Conservation (phyloP, 2,329 filamentous ascomycete species). For the Diaporthe citri region DNA sequence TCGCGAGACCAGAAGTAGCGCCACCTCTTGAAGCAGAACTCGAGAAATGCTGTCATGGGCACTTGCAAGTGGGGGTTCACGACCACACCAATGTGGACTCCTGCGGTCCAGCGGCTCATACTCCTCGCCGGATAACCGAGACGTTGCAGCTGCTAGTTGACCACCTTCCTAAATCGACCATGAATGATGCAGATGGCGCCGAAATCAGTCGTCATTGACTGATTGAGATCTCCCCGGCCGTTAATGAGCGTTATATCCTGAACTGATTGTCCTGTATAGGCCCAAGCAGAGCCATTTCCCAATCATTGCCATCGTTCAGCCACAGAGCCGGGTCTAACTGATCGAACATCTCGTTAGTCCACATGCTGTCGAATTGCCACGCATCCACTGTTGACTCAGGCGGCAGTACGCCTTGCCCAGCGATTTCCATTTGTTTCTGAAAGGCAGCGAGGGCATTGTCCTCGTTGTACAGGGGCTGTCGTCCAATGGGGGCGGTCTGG, state of each 20-base stretch:
- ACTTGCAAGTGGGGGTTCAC: too few relatives aligned
- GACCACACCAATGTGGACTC: not conserved
- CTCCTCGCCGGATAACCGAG: not conserved
- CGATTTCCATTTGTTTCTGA: conserved; percentile 18
- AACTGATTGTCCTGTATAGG: conserved; percentile 16
- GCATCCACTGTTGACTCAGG: conserved; percentile 21
- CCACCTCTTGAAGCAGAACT: not conserved
- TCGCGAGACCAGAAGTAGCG: not conserved
- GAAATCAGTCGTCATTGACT: not conserved
- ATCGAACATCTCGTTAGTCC: conserved; percentile 43
- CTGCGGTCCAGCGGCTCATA: not conserved
- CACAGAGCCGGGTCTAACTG: conserved; percentile 42
- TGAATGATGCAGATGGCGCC: not conserved
- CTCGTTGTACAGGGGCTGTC: not conserved
- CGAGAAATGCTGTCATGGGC: not conserved
- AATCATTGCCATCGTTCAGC: conserved; percentile 37
- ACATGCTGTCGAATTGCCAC: conserved; percentile 40
- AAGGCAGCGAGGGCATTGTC: conserved; percentile 1
- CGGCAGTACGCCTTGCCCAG: conserved; percentile 24
- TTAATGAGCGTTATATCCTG: not conserved
- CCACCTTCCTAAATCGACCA: conserved; percentile 15
- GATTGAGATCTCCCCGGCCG: too few relatives aligned
- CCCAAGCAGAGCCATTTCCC: conserved; percentile 23
- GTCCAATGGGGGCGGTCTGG: not conserved
- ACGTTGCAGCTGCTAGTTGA: not conserved